phyloP scores from a whole-genome alignment of 352 stramenopile genomes.

The Phytophthora europaea region DNA sequence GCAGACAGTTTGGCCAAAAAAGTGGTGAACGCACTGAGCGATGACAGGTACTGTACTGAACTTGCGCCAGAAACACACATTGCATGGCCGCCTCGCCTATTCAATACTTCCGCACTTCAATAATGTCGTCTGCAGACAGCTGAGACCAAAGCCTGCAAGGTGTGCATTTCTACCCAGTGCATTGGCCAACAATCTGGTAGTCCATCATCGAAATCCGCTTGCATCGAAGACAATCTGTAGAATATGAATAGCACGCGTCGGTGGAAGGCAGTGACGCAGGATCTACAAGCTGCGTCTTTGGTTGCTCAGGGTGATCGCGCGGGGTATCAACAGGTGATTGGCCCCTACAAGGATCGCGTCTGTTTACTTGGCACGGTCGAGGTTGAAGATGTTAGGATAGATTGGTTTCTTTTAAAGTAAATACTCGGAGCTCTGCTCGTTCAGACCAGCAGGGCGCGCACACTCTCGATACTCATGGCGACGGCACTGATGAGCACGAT shows the following conservation, averaged over 20 bases:
- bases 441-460: constrained; percentile 41
- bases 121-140: not conserved
- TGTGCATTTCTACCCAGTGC: not conserved
- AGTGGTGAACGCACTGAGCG: not conserved
- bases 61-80: not conserved
- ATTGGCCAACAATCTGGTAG: not conserved
- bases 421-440: not conserved
- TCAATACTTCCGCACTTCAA: not conserved
- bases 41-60: not conserved
- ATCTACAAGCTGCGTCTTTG: no score
- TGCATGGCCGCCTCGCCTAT: not conserved
- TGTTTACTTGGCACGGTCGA: not conserved
- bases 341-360: not conserved
- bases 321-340: not conserved
- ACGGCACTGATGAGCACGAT: constrained; percentile 72
- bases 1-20: not conserved
- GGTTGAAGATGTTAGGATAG: not conserved
- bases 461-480: constrained; percentile 73
- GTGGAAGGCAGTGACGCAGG: no score
- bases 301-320: not conserved
- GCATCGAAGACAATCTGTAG: not conserved
- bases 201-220: not conserved
- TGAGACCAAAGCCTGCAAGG: not conserved
- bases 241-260: no score
- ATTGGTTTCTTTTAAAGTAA: constrained; percentile 1